phyloP scores from a whole-genome alignment of 2,329 filamentous ascomycete genomes.

The Dothidotthia symphoricarpi region DNA sequence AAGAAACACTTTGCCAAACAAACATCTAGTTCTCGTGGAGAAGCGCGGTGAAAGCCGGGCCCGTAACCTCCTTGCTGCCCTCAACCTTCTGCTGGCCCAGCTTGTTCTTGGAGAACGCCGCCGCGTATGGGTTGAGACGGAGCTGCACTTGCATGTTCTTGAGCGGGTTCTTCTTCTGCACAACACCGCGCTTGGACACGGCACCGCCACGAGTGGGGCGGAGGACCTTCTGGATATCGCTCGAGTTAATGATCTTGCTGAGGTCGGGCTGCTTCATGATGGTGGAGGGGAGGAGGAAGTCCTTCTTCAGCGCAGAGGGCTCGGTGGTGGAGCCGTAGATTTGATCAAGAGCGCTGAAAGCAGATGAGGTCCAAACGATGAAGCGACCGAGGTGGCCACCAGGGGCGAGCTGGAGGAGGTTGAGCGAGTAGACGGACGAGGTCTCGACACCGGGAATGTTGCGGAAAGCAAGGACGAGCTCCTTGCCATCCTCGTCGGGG shows the following conservation, averaged over 20 bases:
- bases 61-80: constrained; percentile 57
- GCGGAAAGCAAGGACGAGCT: constrained; percentile 91
- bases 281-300: constrained; percentile 95
- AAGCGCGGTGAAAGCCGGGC: constrained; percentile 52
- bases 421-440: constrained; percentile 86
- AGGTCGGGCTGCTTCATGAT: constrained; percentile 93
- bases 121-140: constrained; percentile 96
- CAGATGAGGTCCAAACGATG: constrained; percentile 97
- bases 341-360: constrained; percentile 93
- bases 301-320: constrained; percentile 93
- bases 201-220: constrained; percentile 86
- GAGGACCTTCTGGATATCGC: constrained; percentile 95
- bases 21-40: constrained; percentile 50
- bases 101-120: constrained; percentile 83
- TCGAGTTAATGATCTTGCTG: constrained; percentile 97
- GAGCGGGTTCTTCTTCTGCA: constrained; percentile 99
- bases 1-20: constrained; percentile 25
- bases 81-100: constrained; percentile 69
- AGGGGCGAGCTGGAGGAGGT: constrained; percentile 98
- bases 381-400: constrained; percentile 99
- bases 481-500: constrained; percentile 91
- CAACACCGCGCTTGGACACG: constrained; percentile 81
- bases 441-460: constrained; percentile 99
- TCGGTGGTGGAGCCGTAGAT: constrained; percentile 93
- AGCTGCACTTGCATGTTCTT: constrained; percentile 98